Base-by-base conservation (phyloP, 495 filamentous ascomycete species). In the Terfezia boudieri region DNA sequence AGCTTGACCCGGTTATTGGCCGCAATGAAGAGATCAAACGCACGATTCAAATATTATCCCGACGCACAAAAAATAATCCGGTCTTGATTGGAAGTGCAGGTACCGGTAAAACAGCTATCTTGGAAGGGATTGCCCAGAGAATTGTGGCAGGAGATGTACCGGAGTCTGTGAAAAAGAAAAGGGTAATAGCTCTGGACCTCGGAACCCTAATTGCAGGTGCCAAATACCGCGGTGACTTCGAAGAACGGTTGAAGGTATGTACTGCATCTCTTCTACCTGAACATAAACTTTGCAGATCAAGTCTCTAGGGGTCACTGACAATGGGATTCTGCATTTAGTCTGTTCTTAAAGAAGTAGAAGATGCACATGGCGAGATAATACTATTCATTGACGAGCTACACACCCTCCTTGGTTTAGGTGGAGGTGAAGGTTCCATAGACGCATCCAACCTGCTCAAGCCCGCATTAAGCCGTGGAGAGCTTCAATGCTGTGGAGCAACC, bases 301-400 rank as follows among this genome's bases (percentile, higher is more conserved):
- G 2, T 32, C 26, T 7, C 26, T 32, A 20, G 26, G 26, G 26
- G 26, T 32, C 26, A 46, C 41, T 46, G 41, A 46, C 41, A 46
- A 5, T 46, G 2, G 2, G 50, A 37, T 5, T 12, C n/a, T 17
- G n/a, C 32, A 46, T 26, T 41, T 61, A 12, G 43, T 76, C 77
- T 52, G 86, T 96, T 10, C 66, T 98, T 56, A 88, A 82, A 61
- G 90, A 96, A 64, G 86, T 94, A 7, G 77, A 89, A 61, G 79
- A 92, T 53, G 83, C 90, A 2, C 73, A 94, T 37, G 90, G 90
- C 17, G 78, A 80, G 48, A 79, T 94, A 5, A 94, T 98, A 43
- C 71, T 98, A 8, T 96, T 98, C 67, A 83, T 98, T 49, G 90
- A 98, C 64, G 92, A 96, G 66, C 74, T 96, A 51, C 90, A 98